Base-by-base conservation (phyloP, 140 eudicot genomes). In the Stevia rebaudiana region DNA sequence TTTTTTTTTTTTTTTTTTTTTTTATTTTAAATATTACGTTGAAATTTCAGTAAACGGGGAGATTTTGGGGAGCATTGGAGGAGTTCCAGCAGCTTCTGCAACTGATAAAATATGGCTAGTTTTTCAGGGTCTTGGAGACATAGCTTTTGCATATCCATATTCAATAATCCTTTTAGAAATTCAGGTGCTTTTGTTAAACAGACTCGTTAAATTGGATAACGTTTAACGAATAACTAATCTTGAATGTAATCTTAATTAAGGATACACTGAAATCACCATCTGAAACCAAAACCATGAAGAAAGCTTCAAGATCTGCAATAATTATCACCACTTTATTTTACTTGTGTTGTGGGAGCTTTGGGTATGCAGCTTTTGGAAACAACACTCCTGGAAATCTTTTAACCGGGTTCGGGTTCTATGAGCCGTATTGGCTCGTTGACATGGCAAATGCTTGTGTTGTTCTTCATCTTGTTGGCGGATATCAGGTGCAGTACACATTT, bases 141-240 rank as follows among this genome's bases (percentile, higher is more conserved):
- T 88, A 67, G 94, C 94, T 43, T 88, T 88, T 78, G 94, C 96
- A 48, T 88, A 63, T 70, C 85, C 94, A n/a, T 88, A 71, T 59
- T 60, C 89, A 0, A 52, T 69, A 15, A 74, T 84, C 30, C 80
- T 86, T 43, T 67, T 86, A 2, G 91, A 86, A 58, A 83, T 81
- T 53, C 81, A 83, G 88, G 88, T 81, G 37, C 31, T 40, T 50
- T 49, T 9, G 59, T 41, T 40, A 13, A 31, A 68, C 36, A 11
- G 21, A 23, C 9, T 49, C 70, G 52, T 49, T 60, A 57, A 19
- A 31, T 75, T 61, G 49, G 59, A 60, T 55, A 42, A 18, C 31
- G 12, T 67, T 11, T 39, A 33, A 67, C 28, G 1, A 19, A 28
- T 28, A 68, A 21, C 64, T 49, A 74, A 74, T 60, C 16, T 50